Conservation (phyloP, 2,329 filamentous ascomycete genomes). For the Tolypocladium ophioglossoides region DNA sequence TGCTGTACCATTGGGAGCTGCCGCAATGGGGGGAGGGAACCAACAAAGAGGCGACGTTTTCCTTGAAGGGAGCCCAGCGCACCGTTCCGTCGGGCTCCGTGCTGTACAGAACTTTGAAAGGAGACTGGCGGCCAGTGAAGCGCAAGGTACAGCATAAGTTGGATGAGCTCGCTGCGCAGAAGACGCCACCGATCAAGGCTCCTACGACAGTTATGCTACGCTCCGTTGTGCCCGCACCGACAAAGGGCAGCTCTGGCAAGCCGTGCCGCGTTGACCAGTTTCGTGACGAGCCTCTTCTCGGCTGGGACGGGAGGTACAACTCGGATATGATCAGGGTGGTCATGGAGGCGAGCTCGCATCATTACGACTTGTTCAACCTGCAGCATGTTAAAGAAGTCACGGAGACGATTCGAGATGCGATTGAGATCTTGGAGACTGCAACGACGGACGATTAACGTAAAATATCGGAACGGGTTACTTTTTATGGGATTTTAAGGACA, state of each 20-base stretch:
- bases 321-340: neutral
- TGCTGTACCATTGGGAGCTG: neutral
- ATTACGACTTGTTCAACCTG: neutral
- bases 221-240: neutral
- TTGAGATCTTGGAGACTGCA: neutral
- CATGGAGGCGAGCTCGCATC: neutral
- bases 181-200: neutral
- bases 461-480: no score
- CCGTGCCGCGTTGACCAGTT: neutral
- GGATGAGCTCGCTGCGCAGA: neutral
- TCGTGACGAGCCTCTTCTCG: neutral
- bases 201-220: neutral
- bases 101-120: neutral
- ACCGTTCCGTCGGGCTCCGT: neutral
- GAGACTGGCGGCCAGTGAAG: neutral
- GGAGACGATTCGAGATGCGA: neutral
- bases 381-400: neutral
- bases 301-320: neutral
- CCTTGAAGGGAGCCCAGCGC: neutral
- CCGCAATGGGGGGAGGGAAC: neutral
- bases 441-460: neutral
- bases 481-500: no score
- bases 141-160: neutral
- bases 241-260: neutral
- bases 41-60: neutral